Percentiles rank a stretch among this genome's conserved stretches.
These are phyloP conservation scores for Alternaria alternata DNA, from an alignment of 2,329 filamentous ascomycete genomes.

Conservation along the genomic window DNA sequence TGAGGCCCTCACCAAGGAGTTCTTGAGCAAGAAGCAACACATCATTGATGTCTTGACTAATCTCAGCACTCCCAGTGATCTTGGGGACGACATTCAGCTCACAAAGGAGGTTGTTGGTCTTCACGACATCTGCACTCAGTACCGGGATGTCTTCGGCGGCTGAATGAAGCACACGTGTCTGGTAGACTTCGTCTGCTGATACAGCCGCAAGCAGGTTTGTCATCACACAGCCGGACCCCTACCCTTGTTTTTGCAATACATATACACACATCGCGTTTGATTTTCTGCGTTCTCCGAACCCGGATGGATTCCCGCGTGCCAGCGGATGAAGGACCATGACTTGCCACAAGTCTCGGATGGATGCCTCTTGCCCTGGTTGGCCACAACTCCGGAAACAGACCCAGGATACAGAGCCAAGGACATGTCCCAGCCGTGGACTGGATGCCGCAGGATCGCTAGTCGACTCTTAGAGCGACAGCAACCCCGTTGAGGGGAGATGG, in stretches of 20 bases:
- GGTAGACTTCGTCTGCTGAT: constrained; percentile 29
- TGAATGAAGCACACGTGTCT: constrained; percentile 34
- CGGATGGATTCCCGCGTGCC: constrained; percentile 34
- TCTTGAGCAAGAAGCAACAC: constrained; percentile 45
- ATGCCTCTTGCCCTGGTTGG: constrained; percentile 25
- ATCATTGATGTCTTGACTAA: constrained; percentile 45
- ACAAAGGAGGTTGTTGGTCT: constrained; percentile 46
- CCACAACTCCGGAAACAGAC: constrained; percentile 22
- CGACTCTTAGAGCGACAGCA: constrained; percentile 29
- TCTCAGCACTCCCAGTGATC: constrained; percentile 45
- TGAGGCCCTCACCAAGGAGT: constrained; percentile 41
- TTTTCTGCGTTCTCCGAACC: constrained; percentile 33
- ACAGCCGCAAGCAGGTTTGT: constrained; percentile 41
- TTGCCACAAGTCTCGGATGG: constrained; percentile 36
- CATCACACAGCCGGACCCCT: constrained; percentile 27
- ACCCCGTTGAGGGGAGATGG: constrained; percentile 25
- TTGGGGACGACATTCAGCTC: constrained; percentile 46
- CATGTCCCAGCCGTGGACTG: constrained; percentile 37
- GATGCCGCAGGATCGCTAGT: constrained; percentile 27
- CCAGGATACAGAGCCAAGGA: constrained; percentile 29
- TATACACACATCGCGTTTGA: constrained; percentile 31
- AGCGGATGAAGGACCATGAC: constrained; percentile 34
- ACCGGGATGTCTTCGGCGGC: constrained; percentile 42
- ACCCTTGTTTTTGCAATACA: constrained; percentile 28
- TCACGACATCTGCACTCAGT: constrained; percentile 46